phyloP scores from a whole-genome alignment of 2,329 filamentous ascomycete species.

The Monosporascus sp. region DNA sequence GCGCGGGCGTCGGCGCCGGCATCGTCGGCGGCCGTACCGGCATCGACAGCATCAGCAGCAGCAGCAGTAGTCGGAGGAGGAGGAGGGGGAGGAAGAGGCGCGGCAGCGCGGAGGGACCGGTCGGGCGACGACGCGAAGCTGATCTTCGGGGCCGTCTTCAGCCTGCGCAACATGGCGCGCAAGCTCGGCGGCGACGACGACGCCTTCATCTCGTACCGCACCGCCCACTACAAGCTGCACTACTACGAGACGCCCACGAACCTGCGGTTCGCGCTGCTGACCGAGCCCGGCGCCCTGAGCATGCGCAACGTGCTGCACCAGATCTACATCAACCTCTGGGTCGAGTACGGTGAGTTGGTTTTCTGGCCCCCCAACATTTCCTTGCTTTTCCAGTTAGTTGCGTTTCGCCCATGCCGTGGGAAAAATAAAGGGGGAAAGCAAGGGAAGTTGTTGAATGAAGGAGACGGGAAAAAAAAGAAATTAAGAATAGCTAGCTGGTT shows the following conservation, averaged over 20 bases:
- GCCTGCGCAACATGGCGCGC: constrained; percentile 90
- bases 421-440: too few species aligned
- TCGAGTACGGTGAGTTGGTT: constrained; percentile 71
- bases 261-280: constrained; percentile 94
- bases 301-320: constrained; percentile 94
- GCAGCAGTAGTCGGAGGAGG: constrained; percentile 8
- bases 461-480: background rate
- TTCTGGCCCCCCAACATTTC: background rate
- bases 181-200: constrained; percentile 93
- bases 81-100: constrained; percentile 1
- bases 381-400: background rate
- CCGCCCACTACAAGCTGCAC: constrained; percentile 93
- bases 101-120: constrained; percentile 14
- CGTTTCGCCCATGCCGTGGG: too few species aligned
- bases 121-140: constrained; percentile 85
- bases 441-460: background rate
- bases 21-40: constrained; percentile 31
- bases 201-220: constrained; percentile 90
- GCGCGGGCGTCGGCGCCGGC: constrained; percentile 43
- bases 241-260: constrained; percentile 98
- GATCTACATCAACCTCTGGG: constrained; percentile 97
- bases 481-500: background rate
- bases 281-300: constrained; percentile 80
- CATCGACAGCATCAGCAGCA: constrained; percentile 24
- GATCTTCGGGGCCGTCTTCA: constrained; percentile 95